A percentile compares a stretch with the other conserved stretches of the same genome.
These are phyloP conservation scores for Paxillus rubicundulus DNA, from an alignment of 768 basidiomycete species.

Conservation along the genomic window DNA sequence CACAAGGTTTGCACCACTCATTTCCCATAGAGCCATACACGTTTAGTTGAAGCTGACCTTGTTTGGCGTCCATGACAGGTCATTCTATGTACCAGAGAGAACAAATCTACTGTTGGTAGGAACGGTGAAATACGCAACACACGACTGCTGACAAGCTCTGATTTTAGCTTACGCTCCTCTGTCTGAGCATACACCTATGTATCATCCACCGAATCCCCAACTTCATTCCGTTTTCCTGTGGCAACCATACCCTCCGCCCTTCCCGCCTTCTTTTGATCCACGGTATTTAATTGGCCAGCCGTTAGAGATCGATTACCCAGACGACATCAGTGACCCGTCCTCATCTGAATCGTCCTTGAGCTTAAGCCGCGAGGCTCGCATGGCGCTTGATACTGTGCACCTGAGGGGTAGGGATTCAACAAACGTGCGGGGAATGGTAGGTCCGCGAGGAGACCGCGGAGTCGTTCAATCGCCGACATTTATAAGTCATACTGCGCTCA, in stretches of 20 bases:
- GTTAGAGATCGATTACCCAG: slow-evolving; percentile 18
- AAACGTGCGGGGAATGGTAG: not conserved
- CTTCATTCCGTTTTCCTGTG: slow-evolving; percentile 17
- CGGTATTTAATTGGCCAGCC: slow-evolving; percentile 9
- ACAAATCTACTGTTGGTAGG: slow-evolving; percentile 18
- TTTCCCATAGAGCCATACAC: not conserved
- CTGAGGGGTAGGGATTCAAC: slow-evolving; percentile 2
- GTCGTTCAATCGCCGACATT: slow-evolving; percentile 10
- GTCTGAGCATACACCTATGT: slow-evolving; percentile 15
- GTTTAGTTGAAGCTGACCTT: slow-evolving; percentile 10
- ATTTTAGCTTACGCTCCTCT: slow-evolving; percentile 17
- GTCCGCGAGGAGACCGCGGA: slow-evolving; percentile 11
- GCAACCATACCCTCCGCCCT: slow-evolving; percentile 31
- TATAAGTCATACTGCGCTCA: slow-evolving; percentile 11
- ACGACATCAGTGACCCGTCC: slow-evolving; percentile 27
- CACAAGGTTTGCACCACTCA: slow-evolving; percentile 15
- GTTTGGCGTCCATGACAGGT: slow-evolving; percentile 8
- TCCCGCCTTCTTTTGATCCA: slow-evolving; percentile 16
- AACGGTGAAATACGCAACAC: not conserved
- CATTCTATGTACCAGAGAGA: slow-evolving; percentile 14
- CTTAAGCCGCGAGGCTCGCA: slow-evolving; percentile 10
- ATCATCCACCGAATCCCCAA: slow-evolving; percentile 16
- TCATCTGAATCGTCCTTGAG: slow-evolving; percentile 22
- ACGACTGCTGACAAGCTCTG: slow-evolving; percentile 3
- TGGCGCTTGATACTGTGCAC: slow-evolving; percentile 4